Conservation (phyloP, 2,329 filamentous ascomycete genomes). For the Colletotrichum sp. region DNA sequence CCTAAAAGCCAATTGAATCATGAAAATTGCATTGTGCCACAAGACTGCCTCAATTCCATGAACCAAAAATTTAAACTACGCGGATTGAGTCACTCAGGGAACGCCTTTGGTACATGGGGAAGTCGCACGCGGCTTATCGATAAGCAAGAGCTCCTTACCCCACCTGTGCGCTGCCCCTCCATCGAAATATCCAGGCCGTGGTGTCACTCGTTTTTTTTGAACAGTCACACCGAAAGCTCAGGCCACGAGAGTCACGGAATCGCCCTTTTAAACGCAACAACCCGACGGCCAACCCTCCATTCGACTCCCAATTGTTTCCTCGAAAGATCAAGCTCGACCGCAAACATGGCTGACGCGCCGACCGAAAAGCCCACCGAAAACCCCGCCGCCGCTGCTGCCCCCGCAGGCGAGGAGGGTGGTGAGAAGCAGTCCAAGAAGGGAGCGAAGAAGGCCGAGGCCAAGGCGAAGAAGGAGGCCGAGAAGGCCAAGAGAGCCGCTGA, state of each 20-base stretch:
- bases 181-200: constrained; percentile 11
- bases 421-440: constrained; percentile 71
- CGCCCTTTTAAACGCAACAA: not conserved
- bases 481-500: constrained; percentile 62
- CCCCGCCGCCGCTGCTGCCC: constrained; percentile 26
- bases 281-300: not conserved
- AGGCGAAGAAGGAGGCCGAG: constrained; percentile 86
- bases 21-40: not conserved
- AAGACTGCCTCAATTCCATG: not conserved
- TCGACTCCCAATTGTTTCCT: not conserved
- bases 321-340: not conserved
- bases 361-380: constrained; percentile 26
- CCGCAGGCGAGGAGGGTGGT: constrained; percentile 25
- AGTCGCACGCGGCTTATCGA: not conserved
- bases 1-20: not conserved
- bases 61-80: not conserved
- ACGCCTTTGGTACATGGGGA: not conserved
- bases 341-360: constrained; percentile 39
- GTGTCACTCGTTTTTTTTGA: not conserved
- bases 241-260: constrained; percentile 5
- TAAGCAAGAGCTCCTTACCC: not conserved
- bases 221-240: constrained; percentile 6
- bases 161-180: constrained; percentile 8
- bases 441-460: constrained; percentile 82
- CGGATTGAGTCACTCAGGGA: not conserved